Percentiles rank a stretch among this genome's conserved stretches.
Conservation (phyloP, 768 basidiomycete species). For the Leccinum rimulosum region DNA sequence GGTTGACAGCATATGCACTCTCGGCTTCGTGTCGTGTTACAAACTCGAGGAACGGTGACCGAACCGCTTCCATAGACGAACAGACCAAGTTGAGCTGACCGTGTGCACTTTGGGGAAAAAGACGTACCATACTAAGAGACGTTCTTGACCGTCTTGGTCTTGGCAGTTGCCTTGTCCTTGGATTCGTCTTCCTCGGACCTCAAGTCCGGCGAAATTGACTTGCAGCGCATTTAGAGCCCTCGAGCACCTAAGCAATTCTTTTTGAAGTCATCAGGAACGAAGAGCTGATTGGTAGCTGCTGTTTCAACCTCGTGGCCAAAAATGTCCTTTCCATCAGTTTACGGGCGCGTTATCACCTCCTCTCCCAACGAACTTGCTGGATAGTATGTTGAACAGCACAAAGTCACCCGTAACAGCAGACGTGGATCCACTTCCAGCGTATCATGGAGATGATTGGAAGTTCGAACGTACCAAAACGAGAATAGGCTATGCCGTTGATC, state of each 20-base stretch:
- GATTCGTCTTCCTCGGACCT: constrained; percentile 55
- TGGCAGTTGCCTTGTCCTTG: constrained; percentile 38
- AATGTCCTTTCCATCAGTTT: neutral
- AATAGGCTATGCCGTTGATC: constrained; percentile 16
- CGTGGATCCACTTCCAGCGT: neutral
- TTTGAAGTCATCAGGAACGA: no score
- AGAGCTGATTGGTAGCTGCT: neutral
- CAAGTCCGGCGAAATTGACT: constrained; percentile 70
- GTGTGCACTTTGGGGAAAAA: constrained; percentile 55
- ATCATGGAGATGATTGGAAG: neutral
- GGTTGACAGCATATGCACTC: no score
- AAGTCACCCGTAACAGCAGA: neutral
- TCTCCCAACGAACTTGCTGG: neutral
- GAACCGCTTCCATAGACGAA: constrained; percentile 91
- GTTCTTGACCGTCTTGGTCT: constrained; percentile 97
- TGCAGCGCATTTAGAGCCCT: no score
- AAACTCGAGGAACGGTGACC: constrained; percentile 40
- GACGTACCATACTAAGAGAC: constrained; percentile 68
- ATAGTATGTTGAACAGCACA: constrained; percentile 1
- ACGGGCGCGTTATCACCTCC: neutral
- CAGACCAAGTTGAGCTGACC: constrained; percentile 83
- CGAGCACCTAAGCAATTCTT: no score
- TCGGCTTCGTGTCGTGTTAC: no score
- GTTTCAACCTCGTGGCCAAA: neutral
- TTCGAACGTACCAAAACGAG: neutral